Evolutionary conservation across 2,329 filamentous ascomycete species (phyloP), one percentile per base, ranked within the genome.

Genomic region (Raffaelea albimanens): DNA sequence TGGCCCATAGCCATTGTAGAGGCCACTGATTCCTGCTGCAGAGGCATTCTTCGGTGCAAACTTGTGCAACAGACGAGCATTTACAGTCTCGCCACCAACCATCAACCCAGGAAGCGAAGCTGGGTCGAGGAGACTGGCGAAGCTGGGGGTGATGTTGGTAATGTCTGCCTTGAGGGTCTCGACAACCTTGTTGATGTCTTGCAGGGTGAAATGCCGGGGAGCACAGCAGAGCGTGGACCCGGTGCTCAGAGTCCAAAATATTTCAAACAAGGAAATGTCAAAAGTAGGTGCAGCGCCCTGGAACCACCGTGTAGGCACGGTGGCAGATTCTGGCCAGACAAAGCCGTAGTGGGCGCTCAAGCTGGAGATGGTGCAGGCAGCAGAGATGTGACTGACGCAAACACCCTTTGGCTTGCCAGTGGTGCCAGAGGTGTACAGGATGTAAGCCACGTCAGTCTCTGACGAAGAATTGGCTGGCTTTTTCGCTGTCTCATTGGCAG

Each of bases 381-480:
- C 59, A 1, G 62, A 57, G 5, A 59, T 38, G 52, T 82, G 78
- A 19, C 69, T 71, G 18, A 80, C 68, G 56, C 80, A 71, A 7
- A 80, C 76, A 1, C 76, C 76, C 55, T 80, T 80, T 2, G 75
- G 76, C 25, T 67, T 67, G 4, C 75, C 76, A 0, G 76, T 80
- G n/a, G 75, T 81, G 33, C 72, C 72, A 21, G 76, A 78, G 41
- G 75, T 78, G 56, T 78, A 78, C 49, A 76, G 74, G 34, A 71
- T 63, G 49, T 72, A 29, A 72, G 66, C 69, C 14, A 67, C 68
- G 2, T 60, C 25, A 29, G 34, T 45, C 20, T 39, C 33, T 3
- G 21, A 4, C 13, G 13, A n/a, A 2, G 33, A 19, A 3, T 3
- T 11, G 2, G 11, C 16, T 3, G 11, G 16, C 41, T n/a, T 4